Percentiles rank a stretch among this genome's conserved stretches.
These are phyloP conservation scores for Pinguiococcus pyrenoidosus DNA, from an alignment of 108 stramenopile genomes.

Conservation along the genomic window DNA sequence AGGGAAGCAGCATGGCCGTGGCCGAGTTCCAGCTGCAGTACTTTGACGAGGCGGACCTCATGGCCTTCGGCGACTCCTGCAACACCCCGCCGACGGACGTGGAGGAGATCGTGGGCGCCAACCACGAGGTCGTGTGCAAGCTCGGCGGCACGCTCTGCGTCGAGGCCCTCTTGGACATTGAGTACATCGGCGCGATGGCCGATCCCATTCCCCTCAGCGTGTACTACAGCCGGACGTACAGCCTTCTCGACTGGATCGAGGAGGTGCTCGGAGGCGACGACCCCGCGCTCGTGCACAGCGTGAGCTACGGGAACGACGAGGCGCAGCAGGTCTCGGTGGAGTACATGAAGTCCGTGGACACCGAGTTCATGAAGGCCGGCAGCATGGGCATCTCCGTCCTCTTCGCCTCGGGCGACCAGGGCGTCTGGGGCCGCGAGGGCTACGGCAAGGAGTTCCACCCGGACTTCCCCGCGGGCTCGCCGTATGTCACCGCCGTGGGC, in stretches of 20 bases:
- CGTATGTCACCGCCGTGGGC: constrained; percentile 47
- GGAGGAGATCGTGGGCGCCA: constrained; percentile 4
- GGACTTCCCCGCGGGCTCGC: constrained; percentile 43
- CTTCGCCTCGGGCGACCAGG: constrained; percentile 32
- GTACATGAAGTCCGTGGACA: constrained; percentile 18
- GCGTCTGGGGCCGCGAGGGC: constrained; percentile 33
- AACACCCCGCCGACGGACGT: constrained; percentile 2
- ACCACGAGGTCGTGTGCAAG: constrained; percentile 5
- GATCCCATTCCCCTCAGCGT: constrained; percentile 20
- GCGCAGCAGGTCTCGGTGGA: constrained; percentile 17
- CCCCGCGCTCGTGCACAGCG: constrained; percentile 16
- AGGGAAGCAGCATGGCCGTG: constrained; percentile 16
- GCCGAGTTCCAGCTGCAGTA: constrained; percentile 31
- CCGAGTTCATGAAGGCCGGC: constrained; percentile 13
- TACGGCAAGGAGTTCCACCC: constrained; percentile 17
- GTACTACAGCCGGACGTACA: constrained; percentile 7
- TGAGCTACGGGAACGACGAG: constrained; percentile 33
- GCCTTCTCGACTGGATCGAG: constrained; percentile 15
- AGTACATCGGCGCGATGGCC: constrained; percentile 19
- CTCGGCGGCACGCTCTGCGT: constrained; percentile 8
- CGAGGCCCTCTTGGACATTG: constrained; percentile 24
- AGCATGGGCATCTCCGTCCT: constrained; percentile 16
- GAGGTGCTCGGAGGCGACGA: constrained; percentile 3
- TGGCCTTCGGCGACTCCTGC: constrained; percentile 10
- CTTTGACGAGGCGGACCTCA: constrained; percentile 15